Base-by-base conservation (phyloP, 768 basidiomycete genomes). In the Arthromyces matolae region DNA sequence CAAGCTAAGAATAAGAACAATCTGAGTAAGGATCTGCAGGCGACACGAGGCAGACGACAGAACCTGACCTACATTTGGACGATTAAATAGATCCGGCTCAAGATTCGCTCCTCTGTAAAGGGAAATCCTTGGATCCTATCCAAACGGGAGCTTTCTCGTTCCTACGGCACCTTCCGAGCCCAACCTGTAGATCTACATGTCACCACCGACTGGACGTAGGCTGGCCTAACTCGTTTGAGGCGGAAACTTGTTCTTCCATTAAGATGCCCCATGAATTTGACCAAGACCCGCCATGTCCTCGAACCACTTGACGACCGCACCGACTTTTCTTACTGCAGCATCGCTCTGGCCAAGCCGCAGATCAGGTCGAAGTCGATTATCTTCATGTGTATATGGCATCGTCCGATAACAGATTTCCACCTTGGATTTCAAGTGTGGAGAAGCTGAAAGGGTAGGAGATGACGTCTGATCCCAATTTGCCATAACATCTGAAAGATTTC, bases 331-430 rank as follows among this genome's bases (percentile, higher is more conserved):
- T 12, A 91, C 84, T 7, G 73, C 75, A 8, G 80, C 78, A 47
- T 91, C 88, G 48, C 81, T 87, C 50, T 71, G 68, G 1, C 81
- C 86, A 3, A 92, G 69, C 27, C 87, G 73, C 33, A 90, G 63
- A 63, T 92, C 89, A 14, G 89, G 88, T 5, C 86, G 76, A 5
- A 86, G 65, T 5, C 70, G 71, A 14, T 68, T 67, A 60, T 91
- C 87, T 50, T 78, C 75, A 23, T 71, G 71, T 1, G 73, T 70
- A 53, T 77, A 74, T 2, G 87, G 84, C 78, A 91, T 78, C 6
- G 86, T 84, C 16, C 89, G 80, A 65, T 85, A 92, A 60, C 89
- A 92, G 13, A 91, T 82, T 53, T 82, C 73, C 38, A 81, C 60
- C 42, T 62, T 67, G 1, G 87, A 84, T 38, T 76, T 79, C 20